phyloP scores from a whole-genome alignment of 306 rosid genomes.

The Cercis canadensis region DNA sequence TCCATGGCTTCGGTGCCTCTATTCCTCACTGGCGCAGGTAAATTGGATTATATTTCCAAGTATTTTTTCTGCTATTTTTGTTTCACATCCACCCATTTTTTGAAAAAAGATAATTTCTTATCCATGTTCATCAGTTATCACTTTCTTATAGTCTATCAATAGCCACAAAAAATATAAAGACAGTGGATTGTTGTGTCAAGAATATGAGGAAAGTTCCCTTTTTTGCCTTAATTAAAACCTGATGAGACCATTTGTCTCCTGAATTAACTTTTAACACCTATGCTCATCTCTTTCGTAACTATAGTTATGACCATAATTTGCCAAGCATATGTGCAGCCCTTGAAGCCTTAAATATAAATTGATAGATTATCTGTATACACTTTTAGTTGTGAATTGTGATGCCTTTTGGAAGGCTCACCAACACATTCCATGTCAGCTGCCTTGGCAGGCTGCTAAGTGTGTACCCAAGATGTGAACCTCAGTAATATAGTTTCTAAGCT shows the following conservation, averaged over 20 bases:
- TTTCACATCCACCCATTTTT: slow-evolving; percentile 41
- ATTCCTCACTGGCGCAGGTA: slow-evolving; percentile 96
- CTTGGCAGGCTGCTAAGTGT: too few species aligned
- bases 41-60: neutral
- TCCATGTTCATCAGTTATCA: slow-evolving; percentile 23
- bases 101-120: neutral
- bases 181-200: slow-evolving; percentile 6
- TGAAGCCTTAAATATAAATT: too few species aligned
- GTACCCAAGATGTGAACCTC: too few species aligned
- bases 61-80: neutral
- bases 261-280: neutral
- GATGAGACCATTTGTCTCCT: neutral
- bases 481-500: too few species aligned
- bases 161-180: slow-evolving; percentile 29
- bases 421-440: too few species aligned
- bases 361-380: too few species aligned
- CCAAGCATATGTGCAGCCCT: too few species aligned
- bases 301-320: too few species aligned
- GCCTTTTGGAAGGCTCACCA: too few species aligned
- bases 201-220: neutral
- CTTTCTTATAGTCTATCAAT: slow-evolving; percentile 19
- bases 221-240: too few species aligned
- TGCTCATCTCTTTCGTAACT: too few species aligned
- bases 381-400: too few species aligned
- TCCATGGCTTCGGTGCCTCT: slow-evolving; percentile 97